Evolutionary conservation across 164 flowering plant species (phyloP).

Genomic region (Protea cynaroides): DNA sequence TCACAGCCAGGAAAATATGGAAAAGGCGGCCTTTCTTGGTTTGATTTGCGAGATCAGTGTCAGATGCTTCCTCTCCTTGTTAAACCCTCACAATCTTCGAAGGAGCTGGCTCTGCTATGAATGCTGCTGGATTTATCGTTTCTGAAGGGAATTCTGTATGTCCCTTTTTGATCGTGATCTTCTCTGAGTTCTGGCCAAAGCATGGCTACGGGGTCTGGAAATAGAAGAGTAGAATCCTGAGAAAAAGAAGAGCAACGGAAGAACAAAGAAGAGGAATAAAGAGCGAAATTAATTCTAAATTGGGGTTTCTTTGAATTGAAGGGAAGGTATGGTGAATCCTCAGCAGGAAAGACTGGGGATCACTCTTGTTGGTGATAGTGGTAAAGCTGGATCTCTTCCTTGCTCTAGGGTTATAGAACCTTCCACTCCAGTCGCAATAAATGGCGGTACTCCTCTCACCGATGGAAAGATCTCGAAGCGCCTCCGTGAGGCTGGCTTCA

Average conservation of each 20-base stretch:
- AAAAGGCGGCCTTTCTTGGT: no score
- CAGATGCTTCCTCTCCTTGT: no score
- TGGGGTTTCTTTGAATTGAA: not conserved
- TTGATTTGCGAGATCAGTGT: no score
- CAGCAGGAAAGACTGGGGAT: conserved; percentile 18
- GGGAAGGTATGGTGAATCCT: conserved; percentile 40
- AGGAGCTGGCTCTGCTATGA: no score
- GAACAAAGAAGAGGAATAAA: conserved; percentile 1
- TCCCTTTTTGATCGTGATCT: no score
- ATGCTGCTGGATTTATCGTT: no score
- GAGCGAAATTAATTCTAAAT: not conserved
- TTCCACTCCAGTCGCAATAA: conserved; percentile 1
- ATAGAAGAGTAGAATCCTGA: not conserved
- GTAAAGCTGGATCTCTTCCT: conserved; percentile 29
- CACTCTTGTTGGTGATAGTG: conserved; percentile 18
- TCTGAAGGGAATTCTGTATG: no score
- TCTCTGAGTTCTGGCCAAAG: no score
- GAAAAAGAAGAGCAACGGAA: not conserved
- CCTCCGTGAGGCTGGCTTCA: conserved; percentile 76
- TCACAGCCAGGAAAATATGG: no score
- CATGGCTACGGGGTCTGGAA: no score
- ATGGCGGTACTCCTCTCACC: conserved; percentile 29
- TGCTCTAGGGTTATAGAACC: conserved; percentile 45
- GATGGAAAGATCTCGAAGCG: conserved; percentile 75
- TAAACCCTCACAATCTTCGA: no score